A percentile compares a stretch with the other conserved stretches of the same genome.
phyloP scores from a whole-genome alignment of 2,329 filamentous ascomycete genomes.

The Aspergillus ruber region DNA sequence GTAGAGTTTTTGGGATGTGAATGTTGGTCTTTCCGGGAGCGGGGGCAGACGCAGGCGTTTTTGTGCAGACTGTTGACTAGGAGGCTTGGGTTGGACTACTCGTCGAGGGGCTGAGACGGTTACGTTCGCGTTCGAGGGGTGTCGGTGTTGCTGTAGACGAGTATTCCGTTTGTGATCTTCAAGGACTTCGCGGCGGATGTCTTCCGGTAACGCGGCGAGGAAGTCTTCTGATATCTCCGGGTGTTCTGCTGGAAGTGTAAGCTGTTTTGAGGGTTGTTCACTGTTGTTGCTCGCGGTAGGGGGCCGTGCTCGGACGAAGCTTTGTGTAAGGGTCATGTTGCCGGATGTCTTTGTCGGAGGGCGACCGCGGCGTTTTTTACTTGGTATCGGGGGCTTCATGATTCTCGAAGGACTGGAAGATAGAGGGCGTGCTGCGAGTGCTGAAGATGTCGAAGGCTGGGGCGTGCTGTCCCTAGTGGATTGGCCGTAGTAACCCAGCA shows the following conservation, averaged over 20 bases:
- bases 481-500: constrained; percentile 63
- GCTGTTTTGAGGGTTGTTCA: constrained; percentile 13
- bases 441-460: constrained; percentile 39
- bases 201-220: constrained; percentile 73
- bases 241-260: constrained; percentile 21
- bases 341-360: constrained; percentile 47
- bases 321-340: constrained; percentile 62
- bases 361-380: constrained; percentile 57
- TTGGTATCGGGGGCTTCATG: constrained; percentile 53
- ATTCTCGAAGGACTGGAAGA: constrained; percentile 21
- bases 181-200: constrained; percentile 71
- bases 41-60: constrained; percentile 39
- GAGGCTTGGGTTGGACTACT: constrained; percentile 12
- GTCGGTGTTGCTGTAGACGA: constrained; percentile 54
- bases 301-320: constrained; percentile 49
- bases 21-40: constrained; percentile 50
- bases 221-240: constrained; percentile 60
- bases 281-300: constrained; percentile 8
- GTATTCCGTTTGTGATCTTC: constrained; percentile 59
- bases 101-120: constrained; percentile 29
- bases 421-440: constrained; percentile 44
- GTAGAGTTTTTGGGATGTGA: constrained; percentile 54
- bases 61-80: constrained; percentile 11
- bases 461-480: constrained; percentile 17
- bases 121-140: constrained; percentile 37